Conservation (phyloP, 257 asterid genomes). For the Petrea volubilis region DNA sequence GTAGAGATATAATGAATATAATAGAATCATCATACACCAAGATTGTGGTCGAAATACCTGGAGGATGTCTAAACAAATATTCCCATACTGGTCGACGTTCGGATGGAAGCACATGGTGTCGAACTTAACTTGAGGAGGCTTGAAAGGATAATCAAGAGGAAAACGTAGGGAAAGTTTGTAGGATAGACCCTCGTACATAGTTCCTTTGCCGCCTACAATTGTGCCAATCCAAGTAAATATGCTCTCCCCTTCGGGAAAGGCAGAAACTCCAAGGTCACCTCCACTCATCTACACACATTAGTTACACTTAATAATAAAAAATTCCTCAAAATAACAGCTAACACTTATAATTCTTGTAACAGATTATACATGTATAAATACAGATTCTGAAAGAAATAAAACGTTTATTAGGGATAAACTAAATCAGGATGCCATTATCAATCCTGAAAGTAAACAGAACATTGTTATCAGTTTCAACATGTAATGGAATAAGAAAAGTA, state of each 20-base stretch:
- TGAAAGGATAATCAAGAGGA: constrained; percentile 80
- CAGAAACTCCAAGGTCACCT: constrained; percentile 68
- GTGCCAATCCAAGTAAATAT: constrained; percentile 73
- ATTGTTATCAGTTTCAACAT: no score
- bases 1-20: neutral
- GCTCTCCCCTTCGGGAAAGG: constrained; percentile 74
- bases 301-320: neutral
- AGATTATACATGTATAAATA: no score
- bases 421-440: no score
- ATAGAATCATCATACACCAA: neutral
- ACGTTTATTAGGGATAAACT: no score
- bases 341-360: no score
- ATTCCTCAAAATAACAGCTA: no score
- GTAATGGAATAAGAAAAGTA: no score
- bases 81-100: constrained; percentile 68
- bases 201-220: constrained; percentile 65
- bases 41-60: constrained; percentile 48
- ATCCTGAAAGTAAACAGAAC: no score
- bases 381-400: no score
- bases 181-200: constrained; percentile 60
- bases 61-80: constrained; percentile 72
- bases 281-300: constrained; percentile 54
- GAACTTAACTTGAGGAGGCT: constrained; percentile 79
- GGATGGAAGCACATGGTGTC: constrained; percentile 80
- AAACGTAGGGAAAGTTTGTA: constrained; percentile 61